These are phyloP conservation scores for Drechslerella stenobrocha DNA, from an alignment of 2,329 filamentous ascomycete species.

Conservation along the genomic window DNA sequence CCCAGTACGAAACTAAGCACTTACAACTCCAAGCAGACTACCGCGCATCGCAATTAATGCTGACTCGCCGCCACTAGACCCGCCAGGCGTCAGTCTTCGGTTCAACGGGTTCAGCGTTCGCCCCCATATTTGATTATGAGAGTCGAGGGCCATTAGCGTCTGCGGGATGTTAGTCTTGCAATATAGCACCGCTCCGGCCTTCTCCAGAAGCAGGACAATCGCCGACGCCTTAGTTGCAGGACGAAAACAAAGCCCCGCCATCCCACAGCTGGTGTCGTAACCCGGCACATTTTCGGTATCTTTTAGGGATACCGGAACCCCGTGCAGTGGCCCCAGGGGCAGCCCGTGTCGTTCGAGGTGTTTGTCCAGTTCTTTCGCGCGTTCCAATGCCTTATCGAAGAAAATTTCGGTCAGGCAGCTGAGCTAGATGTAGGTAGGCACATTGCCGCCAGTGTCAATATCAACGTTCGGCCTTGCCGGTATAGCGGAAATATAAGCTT, in stretches of 20 bases:
- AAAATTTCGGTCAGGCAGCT: conserved; percentile 63
- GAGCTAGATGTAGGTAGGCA: conserved; percentile 51
- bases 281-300: conserved; percentile 69
- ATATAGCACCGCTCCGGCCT: conserved; percentile 68
- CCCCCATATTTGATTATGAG: conserved; percentile 66
- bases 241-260: conserved; percentile 65
- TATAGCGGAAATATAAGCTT: conserved; percentile 11
- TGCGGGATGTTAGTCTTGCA: conserved; percentile 72
- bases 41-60: conserved; percentile 65
- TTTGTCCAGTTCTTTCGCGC: conserved; percentile 61
- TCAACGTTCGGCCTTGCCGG: no score
- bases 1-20: neutral
- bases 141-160: conserved; percentile 62
- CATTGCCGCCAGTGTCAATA: no score
- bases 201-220: conserved; percentile 64
- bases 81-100: conserved; percentile 65
- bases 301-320: conserved; percentile 65
- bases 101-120: conserved; percentile 68
- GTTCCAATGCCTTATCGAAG: conserved; percentile 61
- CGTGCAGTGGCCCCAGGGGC: conserved; percentile 68
- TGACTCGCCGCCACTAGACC: conserved; percentile 68
- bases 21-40: conserved; percentile 63
- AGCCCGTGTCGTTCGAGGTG: conserved; percentile 59
- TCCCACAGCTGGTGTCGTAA: conserved; percentile 66
- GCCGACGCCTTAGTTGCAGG: conserved; percentile 63